phyloP scores from a whole-genome alignment of 2,329 filamentous ascomycete species.

The Rhynchosporium graminicola region DNA sequence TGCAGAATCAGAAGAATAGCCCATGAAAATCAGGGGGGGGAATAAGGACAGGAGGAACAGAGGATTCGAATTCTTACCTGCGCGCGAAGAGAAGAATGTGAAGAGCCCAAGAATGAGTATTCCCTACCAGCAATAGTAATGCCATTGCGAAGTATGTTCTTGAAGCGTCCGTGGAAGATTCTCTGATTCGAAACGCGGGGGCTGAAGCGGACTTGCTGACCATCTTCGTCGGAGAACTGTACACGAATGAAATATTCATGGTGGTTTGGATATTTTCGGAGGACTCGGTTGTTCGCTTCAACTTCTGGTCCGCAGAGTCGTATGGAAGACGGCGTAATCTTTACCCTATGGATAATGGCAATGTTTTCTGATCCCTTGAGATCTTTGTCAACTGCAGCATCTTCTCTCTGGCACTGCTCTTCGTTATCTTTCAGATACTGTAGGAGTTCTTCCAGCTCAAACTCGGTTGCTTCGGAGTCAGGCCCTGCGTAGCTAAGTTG shows the following conservation, averaged over 20 bases:
- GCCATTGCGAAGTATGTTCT: slow-evolving; percentile 55
- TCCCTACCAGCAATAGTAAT: slow-evolving; percentile 63
- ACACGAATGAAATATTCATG: slow-evolving; percentile 69
- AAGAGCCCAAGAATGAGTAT: slow-evolving; percentile 74
- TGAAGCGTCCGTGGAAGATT: slow-evolving; percentile 62
- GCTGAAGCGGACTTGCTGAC: slow-evolving; percentile 61
- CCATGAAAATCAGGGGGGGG: no score
- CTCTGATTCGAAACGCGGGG: slow-evolving; percentile 49
- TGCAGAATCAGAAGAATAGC: no score
- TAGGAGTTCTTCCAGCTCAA: slow-evolving; percentile 46
- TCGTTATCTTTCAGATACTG: slow-evolving; percentile 42
- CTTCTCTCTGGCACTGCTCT: slow-evolving; percentile 35
- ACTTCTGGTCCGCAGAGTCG: slow-evolving; percentile 61
- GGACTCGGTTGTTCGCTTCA: slow-evolving; percentile 69
- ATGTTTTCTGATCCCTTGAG: slow-evolving; percentile 27
- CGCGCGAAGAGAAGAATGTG: slow-evolving; percentile 72
- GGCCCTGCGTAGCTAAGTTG: slow-evolving; percentile 58
- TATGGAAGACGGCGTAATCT: slow-evolving; percentile 60
- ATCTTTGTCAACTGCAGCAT: slow-evolving; percentile 36
- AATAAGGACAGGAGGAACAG: no score
- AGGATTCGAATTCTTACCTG: slow-evolving; percentile 43
- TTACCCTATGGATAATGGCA: slow-evolving; percentile 33
- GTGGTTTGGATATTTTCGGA: slow-evolving; percentile 63
- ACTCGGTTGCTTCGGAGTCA: slow-evolving; percentile 47
- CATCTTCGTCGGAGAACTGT: slow-evolving; percentile 73